phyloP scores from a whole-genome alignment of 176 grass and related monocot species.

The Avena eriantha region DNA sequence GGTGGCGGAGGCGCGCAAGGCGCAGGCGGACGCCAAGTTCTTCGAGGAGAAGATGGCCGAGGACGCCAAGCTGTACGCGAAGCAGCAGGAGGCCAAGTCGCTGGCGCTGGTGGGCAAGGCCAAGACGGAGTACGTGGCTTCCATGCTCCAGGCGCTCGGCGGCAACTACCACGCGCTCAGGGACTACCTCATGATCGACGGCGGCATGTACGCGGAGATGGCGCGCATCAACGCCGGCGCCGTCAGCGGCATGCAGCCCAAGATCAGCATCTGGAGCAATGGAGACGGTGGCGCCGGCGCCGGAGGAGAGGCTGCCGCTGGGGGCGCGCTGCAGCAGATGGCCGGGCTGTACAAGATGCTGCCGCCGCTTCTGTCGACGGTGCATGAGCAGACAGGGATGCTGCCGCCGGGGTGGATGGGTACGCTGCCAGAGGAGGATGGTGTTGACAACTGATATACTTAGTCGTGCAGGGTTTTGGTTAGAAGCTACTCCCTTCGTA shows the following conservation, averaged over 20 bases:
- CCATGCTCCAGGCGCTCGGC: constrained; percentile 24
- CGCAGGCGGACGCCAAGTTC: constrained; percentile 63
- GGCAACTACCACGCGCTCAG: constrained; percentile 27
- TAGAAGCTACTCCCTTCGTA: no score
- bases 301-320: constrained; percentile 9
- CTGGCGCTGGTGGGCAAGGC: constrained; percentile 9
- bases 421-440: neutral
- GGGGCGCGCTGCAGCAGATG: constrained; percentile 10
- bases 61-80: constrained; percentile 66
- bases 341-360: constrained; percentile 23
- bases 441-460: neutral
- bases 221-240: constrained; percentile 13
- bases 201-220: constrained; percentile 13
- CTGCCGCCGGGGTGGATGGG: constrained; percentile 1
- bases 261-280: constrained; percentile 26
- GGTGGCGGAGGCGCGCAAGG: constrained; percentile 57
- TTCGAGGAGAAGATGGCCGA: constrained; percentile 73
- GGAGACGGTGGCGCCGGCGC: neutral
- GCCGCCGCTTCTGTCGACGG: neutral
- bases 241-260: constrained; percentile 23
- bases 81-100: constrained; percentile 15
- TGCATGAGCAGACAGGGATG: constrained; percentile 27
- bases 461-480: no score
- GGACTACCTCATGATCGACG: constrained; percentile 26
- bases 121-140: constrained; percentile 24